Conservation (phyloP, 345 rosid species). For the Rhizophora mangle region DNA sequence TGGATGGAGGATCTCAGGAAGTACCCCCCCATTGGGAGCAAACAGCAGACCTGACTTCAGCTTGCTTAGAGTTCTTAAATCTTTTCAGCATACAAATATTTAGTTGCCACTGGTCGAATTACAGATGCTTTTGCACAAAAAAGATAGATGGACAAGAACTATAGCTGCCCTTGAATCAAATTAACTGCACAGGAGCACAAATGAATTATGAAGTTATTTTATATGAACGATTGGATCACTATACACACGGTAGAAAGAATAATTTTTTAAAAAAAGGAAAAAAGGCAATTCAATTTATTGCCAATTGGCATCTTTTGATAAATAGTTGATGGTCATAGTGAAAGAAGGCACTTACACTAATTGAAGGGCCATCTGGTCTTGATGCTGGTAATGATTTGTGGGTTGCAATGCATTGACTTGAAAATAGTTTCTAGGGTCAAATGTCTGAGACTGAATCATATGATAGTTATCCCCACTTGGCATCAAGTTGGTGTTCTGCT, state of each 20-base stretch:
- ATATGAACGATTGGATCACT: too few species aligned
- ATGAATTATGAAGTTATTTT: too few species aligned
- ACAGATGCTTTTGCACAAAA: slow-evolving; percentile 8
- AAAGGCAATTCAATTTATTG: too few species aligned
- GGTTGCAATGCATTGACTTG: slow-evolving; percentile 82
- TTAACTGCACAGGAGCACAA: slow-evolving; percentile 19
- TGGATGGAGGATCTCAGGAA: neutral
- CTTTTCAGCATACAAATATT: neutral
- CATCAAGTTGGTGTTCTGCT: slow-evolving; percentile 72
- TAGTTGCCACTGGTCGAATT: slow-evolving; percentile 3
- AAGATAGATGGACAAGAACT: neutral
- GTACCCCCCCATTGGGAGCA: slow-evolving; percentile 8
- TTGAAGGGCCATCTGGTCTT: slow-evolving; percentile 81
- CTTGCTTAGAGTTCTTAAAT: slow-evolving; percentile 3
- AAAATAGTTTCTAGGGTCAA: slow-evolving; percentile 70
- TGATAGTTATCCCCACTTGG: slow-evolving; percentile 66
- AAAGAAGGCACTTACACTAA: slow-evolving; percentile 52
- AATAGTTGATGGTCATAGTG: too few species aligned
- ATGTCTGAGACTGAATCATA: slow-evolving; percentile 56
- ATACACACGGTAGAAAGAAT: too few species aligned
- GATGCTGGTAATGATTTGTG: slow-evolving; percentile 54
- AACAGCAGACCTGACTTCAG: slow-evolving; percentile 6
- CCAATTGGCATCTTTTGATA: too few species aligned
- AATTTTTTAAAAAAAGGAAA: too few species aligned
- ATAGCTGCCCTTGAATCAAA: neutral